phyloP scores from a whole-genome alignment of 2,329 filamentous ascomycete species.

The Plectosphaerella sp. region DNA sequence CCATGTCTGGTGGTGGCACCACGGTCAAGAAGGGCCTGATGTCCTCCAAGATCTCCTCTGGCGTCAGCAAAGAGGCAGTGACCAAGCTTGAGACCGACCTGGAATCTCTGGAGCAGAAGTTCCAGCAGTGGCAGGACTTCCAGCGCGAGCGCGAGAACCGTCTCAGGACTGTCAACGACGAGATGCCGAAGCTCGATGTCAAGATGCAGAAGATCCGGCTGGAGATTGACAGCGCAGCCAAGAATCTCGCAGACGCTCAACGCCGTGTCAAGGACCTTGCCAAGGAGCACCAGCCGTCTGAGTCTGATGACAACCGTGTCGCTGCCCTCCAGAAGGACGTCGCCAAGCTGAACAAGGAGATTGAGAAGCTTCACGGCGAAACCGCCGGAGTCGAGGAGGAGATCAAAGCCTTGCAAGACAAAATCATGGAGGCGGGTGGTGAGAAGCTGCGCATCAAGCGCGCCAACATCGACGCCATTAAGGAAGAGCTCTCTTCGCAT shows the following conservation, averaged over 20 bases:
- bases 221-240: slow-evolving; percentile 81
- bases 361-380: slow-evolving; percentile 75
- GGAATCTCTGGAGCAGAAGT: slow-evolving; percentile 77
- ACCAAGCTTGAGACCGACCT: slow-evolving; percentile 81
- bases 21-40: slow-evolving; percentile 89
- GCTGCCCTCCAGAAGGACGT: slow-evolving; percentile 74
- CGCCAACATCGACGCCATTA: slow-evolving; percentile 82
- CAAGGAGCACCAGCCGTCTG: slow-evolving; percentile 75
- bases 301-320: slow-evolving; percentile 72
- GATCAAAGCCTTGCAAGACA: slow-evolving; percentile 88
- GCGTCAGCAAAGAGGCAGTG: slow-evolving; percentile 85
- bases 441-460: slow-evolving; percentile 88
- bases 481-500: slow-evolving; percentile 76
- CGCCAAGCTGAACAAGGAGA: slow-evolving; percentile 67
- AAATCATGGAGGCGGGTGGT: slow-evolving; percentile 97
- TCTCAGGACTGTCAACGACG: slow-evolving; percentile 67
- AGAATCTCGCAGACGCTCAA: slow-evolving; percentile 79
- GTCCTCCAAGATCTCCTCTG: slow-evolving; percentile 91
- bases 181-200: slow-evolving; percentile 82
- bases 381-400: slow-evolving; percentile 89
- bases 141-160: slow-evolving; percentile 74
- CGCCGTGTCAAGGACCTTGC: slow-evolving; percentile 81
- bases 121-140: slow-evolving; percentile 78
- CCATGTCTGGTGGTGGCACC: slow-evolving; percentile 95
- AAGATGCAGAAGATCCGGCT: slow-evolving; percentile 86